Evolutionary conservation across 2,329 filamentous ascomycete genomes (phyloP).

Genomic region (Fusarium brevicatenulatum): DNA sequence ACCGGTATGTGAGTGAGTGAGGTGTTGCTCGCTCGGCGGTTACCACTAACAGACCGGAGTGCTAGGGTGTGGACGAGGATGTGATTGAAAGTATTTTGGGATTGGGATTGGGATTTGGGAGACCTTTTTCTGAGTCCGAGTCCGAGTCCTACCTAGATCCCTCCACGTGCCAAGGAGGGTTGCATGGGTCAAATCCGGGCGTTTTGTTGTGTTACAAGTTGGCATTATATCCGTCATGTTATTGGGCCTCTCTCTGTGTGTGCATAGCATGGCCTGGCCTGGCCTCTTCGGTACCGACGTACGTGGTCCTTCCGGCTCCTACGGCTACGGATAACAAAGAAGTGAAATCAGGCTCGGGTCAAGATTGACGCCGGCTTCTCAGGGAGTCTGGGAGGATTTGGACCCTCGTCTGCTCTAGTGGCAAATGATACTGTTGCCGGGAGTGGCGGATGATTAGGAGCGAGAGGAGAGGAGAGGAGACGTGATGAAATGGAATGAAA

Average conservation of each 20-base stretch:
- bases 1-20: not conserved
- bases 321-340: not conserved
- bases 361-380: not conserved
- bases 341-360: slow-evolving; percentile 3
- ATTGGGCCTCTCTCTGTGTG: slow-evolving; percentile 6
- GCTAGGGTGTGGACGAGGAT: not conserved
- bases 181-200: slow-evolving; percentile 16
- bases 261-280: not conserved
- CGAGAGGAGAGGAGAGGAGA: not conserved
- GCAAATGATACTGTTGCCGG: not conserved
- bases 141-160: slow-evolving; percentile 6
- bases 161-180: slow-evolving; percentile 23
- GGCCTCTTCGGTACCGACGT: not conserved
- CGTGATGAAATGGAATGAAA: not conserved
- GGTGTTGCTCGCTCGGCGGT: slow-evolving; percentile 1
- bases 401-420: slow-evolving; percentile 1
- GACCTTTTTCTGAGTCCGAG: not conserved
- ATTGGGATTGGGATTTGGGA: not conserved
- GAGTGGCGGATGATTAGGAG: not conserved
- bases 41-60: slow-evolving; percentile 8
- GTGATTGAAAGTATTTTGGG: not conserved
- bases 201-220: slow-evolving; percentile 15
- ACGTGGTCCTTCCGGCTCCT: slow-evolving; percentile 7
- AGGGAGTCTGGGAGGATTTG: not conserved
- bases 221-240: not conserved